Base-by-base conservation (phyloP, 371 early-diverging fungal genomes). In the Capillidium rhysosporum region DNA sequence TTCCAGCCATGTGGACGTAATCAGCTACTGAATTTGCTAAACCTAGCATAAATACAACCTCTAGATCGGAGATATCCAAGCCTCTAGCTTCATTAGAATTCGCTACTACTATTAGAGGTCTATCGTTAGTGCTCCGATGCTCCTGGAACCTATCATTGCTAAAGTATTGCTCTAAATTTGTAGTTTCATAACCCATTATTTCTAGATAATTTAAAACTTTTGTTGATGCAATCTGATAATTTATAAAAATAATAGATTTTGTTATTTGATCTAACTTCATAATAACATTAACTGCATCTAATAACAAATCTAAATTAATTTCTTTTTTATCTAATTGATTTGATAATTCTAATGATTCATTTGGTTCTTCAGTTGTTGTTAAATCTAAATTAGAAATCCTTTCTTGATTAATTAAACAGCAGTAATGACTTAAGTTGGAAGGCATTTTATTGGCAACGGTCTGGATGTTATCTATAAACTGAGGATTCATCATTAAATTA, bases 401-500 rank as follows among this genome's bases (percentile, higher is more conserved):
- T 5, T 69, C 64, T 7, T 60, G 52, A 5, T 74, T 71, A 4
- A 79, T 52, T 2, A 82, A 57, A 1, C 81, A 52, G 49, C 79
- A 74, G 38, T 73, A 67, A 63, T 84, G 84, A 10, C 55, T 55
- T 26, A 73, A 60, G 4, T 60, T 56, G 31, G 52, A 31, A 14
- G 69, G 71, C 14, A 61, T 54, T 16, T 52, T 49, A 1, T 66
- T 62, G 12, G 69, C 65, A 39, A 31, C 20, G 21, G n/a, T 38
- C 16, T 65, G 62, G 20, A 63, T 67, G 51, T 24, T 40, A 63
- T 88, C 84, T 24, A 89, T 59, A 59, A 79, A 73, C 1, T 74
- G 56, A 12, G 85, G 71, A 49, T 71, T 59, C 7, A 60, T 55
- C 31, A 64, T 40, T 20, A 77, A 53, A 80, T 79, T 82, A n/a